Evolutionary conservation across 495 filamentous ascomycete genomes (phyloP).

Genomic region (Daldinia loculata): DNA sequence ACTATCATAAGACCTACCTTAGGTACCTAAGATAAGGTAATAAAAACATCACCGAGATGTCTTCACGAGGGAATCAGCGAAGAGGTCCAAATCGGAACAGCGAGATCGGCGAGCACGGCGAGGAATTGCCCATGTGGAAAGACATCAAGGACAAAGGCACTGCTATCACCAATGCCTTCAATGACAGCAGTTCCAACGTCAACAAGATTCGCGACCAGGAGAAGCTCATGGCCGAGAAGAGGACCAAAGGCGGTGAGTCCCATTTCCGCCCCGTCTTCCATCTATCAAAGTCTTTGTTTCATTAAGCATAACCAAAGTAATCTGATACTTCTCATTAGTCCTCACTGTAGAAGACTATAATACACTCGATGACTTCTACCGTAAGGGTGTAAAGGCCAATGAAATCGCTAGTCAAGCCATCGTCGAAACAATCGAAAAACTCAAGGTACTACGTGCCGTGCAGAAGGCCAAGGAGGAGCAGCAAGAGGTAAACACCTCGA

Average conservation of each 20-base stretch:
- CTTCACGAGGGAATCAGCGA: slow-evolving; percentile 55
- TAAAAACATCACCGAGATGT: slow-evolving; percentile 45
- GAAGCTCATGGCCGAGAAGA: slow-evolving; percentile 54
- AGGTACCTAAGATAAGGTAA: not conserved
- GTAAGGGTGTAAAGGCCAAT: slow-evolving; percentile 54
- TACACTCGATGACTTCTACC: slow-evolving; percentile 53
- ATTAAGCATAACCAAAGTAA: not conserved
- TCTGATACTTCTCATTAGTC: slow-evolving; percentile 24
- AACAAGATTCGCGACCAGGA: slow-evolving; percentile 54
- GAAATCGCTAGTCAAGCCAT: slow-evolving; percentile 50
- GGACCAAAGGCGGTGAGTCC: slow-evolving; percentile 42
- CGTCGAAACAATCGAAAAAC: slow-evolving; percentile 54
- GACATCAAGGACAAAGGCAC: slow-evolving; percentile 56
- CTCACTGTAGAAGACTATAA: slow-evolving; percentile 39
- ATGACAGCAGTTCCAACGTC: slow-evolving; percentile 53
- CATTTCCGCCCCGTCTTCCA: not conserved
- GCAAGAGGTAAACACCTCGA: slow-evolving; percentile 56
- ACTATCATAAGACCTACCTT: not conserved
- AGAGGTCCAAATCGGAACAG: slow-evolving; percentile 60
- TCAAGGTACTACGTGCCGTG: slow-evolving; percentile 55
- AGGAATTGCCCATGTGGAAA: slow-evolving; percentile 57
- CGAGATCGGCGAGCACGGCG: slow-evolving; percentile 55
- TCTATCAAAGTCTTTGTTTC: not conserved
- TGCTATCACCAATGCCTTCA: slow-evolving; percentile 50
- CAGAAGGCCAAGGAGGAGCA: slow-evolving; percentile 69